Percentiles rank a stretch among this genome's conserved stretches.
Evolutionary conservation across 2,329 filamentous ascomycete species (phyloP).

Genomic region (Hypoxylon sp.): DNA sequence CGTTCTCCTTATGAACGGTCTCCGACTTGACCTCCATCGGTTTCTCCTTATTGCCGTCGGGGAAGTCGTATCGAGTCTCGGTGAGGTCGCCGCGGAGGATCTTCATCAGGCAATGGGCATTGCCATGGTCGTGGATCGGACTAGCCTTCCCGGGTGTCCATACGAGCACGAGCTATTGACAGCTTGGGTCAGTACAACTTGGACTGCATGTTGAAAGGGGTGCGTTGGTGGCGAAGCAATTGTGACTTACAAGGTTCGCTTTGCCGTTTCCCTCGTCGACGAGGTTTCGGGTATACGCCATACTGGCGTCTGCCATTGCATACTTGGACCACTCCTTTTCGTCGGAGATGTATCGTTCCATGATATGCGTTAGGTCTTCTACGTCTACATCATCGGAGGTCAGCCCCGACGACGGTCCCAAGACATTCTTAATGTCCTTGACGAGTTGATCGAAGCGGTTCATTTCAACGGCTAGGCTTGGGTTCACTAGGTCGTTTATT

Average conservation of each 20-base stretch:
- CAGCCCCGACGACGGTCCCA: conserved; percentile 86
- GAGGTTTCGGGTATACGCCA: conserved; percentile 87
- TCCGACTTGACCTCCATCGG: conserved; percentile 77
- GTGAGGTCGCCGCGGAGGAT: conserved; percentile 83
- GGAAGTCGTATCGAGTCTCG: conserved; percentile 86
- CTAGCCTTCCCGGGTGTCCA: conserved; percentile 89
- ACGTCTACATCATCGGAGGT: conserved; percentile 87
- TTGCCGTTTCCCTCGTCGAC: conserved; percentile 89
- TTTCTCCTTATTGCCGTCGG: conserved; percentile 64
- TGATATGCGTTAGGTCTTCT: conserved; percentile 76
- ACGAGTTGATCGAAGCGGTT: conserved; percentile 79
- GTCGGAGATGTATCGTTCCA: conserved; percentile 80
- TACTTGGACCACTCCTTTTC: conserved; percentile 81
- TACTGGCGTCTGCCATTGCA: conserved; percentile 77
- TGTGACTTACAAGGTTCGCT: conserved; percentile 63
- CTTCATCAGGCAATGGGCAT: conserved; percentile 94
- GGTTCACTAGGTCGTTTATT: conserved; percentile 16
- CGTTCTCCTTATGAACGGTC: conserved; percentile 76
- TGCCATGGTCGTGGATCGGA: conserved; percentile 89
- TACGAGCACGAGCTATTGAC: conserved; percentile 80
- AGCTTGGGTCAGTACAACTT: conserved; percentile 42
- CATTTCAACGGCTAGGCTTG: conserved; percentile 37
- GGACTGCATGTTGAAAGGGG: not conserved
- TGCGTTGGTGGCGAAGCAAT: conserved; percentile 6
- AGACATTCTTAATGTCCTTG: conserved; percentile 76